phyloP scores from a whole-genome alignment of 2,329 filamentous ascomycete species.

The Eurotiales sp. region DNA sequence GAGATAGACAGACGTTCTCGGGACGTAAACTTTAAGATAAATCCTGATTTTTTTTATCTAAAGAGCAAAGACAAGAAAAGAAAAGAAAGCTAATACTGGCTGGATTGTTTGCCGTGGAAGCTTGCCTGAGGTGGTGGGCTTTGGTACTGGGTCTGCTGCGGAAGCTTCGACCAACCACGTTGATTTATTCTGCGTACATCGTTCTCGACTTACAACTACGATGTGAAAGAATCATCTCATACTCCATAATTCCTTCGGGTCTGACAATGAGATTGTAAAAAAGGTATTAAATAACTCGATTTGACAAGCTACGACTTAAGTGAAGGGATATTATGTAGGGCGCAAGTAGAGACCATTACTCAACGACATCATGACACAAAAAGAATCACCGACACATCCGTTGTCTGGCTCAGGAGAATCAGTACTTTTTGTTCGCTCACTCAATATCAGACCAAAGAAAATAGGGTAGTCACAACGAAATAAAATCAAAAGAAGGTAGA shows the following conservation, averaged over 20 bases:
- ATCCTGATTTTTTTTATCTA: too few relatives aligned
- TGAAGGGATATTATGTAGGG: slow-evolving; percentile 41
- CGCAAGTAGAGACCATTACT: slow-evolving; percentile 35
- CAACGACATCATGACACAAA: slow-evolving; percentile 35
- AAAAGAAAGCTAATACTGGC: too few relatives aligned
- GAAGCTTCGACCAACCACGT: slow-evolving; percentile 8
- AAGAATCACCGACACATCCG: slow-evolving; percentile 27
- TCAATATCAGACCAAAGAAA: slow-evolving; percentile 28
- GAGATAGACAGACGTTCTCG: too few relatives aligned
- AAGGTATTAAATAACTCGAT: slow-evolving; percentile 32
- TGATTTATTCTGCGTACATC: too few relatives aligned
- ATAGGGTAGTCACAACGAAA: slow-evolving; percentile 35
- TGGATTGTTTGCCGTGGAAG: too few relatives aligned
- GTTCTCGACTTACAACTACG: too few relatives aligned
- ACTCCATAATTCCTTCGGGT: too few relatives aligned
- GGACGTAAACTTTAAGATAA: too few relatives aligned
- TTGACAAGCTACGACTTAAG: slow-evolving; percentile 38
- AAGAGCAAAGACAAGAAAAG: too few relatives aligned
- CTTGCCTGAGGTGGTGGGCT: background rate
- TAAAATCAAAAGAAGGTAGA: slow-evolving; percentile 22
- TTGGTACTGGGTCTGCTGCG: background rate
- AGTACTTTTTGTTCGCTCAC: slow-evolving; percentile 24
- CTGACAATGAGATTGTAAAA: background rate
- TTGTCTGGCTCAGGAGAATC: slow-evolving; percentile 16
- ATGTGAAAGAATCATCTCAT: too few relatives aligned